phyloP scores from a whole-genome alignment of 805 yeast genomes.

The Wickerhamomyces ciferrii region DNA sequence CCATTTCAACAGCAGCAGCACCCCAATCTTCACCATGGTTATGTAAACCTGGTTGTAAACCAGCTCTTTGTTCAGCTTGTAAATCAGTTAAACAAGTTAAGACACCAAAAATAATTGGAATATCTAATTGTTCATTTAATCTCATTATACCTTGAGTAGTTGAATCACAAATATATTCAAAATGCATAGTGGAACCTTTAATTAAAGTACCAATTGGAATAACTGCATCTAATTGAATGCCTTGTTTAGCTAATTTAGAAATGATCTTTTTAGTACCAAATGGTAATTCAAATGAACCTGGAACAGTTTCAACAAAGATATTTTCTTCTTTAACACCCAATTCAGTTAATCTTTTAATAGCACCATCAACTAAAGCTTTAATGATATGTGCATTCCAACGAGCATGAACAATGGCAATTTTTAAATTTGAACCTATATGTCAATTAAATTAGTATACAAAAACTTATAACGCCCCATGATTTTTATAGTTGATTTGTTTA shows the following conservation, averaged over 20 bases:
- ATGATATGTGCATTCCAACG: conserved; percentile 88
- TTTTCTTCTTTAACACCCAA: conserved; percentile 73
- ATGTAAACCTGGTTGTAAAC: conserved; percentile 75
- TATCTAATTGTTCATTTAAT: conserved; percentile 59
- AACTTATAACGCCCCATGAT: too few relatives aligned
- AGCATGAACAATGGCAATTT: conserved; percentile 88
- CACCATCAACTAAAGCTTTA: conserved; percentile 76
- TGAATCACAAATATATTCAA: conserved; percentile 93
- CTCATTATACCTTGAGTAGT: conserved; percentile 82
- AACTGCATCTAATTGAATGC: conserved; percentile 67
- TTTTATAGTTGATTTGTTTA: too few relatives aligned
- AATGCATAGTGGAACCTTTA: conserved; percentile 97
- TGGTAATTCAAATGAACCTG: conserved; percentile 94
- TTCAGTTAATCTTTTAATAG: conserved; percentile 48
- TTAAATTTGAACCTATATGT: conserved; percentile 35
- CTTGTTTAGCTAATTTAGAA: conserved; percentile 30
- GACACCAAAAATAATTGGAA: conserved; percentile 90
- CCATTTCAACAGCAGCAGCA: conserved; percentile 98
- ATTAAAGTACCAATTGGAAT: conserved; percentile 93
- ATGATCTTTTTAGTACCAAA: conserved; percentile 52
- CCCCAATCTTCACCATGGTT: conserved; percentile 99
- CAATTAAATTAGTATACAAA: conserved; percentile 11
- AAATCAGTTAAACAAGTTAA: conserved; percentile 91
- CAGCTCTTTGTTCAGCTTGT: conserved; percentile 92
- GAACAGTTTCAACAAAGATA: conserved; percentile 79